Evolutionary conservation across 176 grass and related monocot genomes (phyloP), one percentile per base, ranked within the genome.

Genomic region (Saccharum spontaneum): DNA sequence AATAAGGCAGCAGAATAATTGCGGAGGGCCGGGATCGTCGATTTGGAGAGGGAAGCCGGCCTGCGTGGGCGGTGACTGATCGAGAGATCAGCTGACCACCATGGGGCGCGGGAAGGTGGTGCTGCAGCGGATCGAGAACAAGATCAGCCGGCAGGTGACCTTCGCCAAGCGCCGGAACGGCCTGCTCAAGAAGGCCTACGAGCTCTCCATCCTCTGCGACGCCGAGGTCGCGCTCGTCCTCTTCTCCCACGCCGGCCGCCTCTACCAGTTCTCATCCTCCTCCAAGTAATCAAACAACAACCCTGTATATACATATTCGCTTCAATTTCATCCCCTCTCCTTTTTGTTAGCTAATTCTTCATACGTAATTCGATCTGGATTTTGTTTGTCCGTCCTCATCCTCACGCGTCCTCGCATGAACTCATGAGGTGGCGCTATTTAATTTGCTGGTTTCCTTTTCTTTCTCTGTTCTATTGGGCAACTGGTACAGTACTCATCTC

Each of bases 121-220:
- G 83, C 78, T 95, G 83, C 90, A 95, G 91, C 86, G 88, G 91
- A 95, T 95, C 75, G 94, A 95, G 83, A 95, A 95, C 90, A 95
- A 95, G 94, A 95, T 91, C 74, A 95, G 87, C 90, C 80, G 94
- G 77, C 94, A 95, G 84, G 94, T 95, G 70, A 95, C 90, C 57
- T 95, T 95, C 91, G 77, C 91, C 59, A 95, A 95, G 91, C 74
- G 93, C 83, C 81, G 90, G 84, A 93, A 85, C 71, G 94, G 94
- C 28, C 80, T 95, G 86, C 86, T 93, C 86, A 95, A 95, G 88
- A 95, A 95, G 88, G 94, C 94, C 0, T 95, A 93, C 87, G 93
- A 95, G 85, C 87, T 95, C 22, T 95, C 93, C 75, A 74, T 95
- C 79, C 93, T 95, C 87, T 92, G 93, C 75, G 93, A 95, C 41